These are phyloP conservation scores for Trichosanthes cucumerina DNA, from an alignment of 306 rosid species.

Conservation along the genomic window DNA sequence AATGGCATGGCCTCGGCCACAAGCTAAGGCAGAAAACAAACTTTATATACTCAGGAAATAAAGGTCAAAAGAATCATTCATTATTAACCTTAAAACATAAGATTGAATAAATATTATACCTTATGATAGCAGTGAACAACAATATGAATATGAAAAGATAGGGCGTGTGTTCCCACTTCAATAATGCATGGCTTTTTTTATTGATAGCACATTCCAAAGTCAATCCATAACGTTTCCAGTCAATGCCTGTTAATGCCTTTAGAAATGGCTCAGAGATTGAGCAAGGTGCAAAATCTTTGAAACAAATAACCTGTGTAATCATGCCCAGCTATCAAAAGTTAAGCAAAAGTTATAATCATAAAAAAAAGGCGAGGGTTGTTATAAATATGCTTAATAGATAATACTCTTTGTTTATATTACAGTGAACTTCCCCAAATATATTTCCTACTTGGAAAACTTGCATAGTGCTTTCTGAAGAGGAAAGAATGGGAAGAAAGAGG, in stretches of 20 bases:
- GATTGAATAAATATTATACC: conserved; percentile 39
- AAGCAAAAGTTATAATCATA: conserved; percentile 3
- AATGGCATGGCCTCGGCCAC: conserved; percentile 26
- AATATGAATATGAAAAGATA: conserved; percentile 49
- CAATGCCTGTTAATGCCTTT: conserved; percentile 55
- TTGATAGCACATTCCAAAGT: conserved; percentile 32
- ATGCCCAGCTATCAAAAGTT: conserved; percentile 12
- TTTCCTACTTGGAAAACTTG: not conserved
- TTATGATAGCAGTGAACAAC: conserved; percentile 57
- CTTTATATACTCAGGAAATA: not conserved
- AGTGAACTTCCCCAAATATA: not conserved
- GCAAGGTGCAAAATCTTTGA: conserved; percentile 57
- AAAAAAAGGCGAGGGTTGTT: not conserved
- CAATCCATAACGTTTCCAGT: conserved; percentile 80
- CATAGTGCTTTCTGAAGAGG: not conserved
- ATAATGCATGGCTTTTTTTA: conserved; percentile 38
- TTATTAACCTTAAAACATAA: not conserved
- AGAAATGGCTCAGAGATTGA: conserved; percentile 37
- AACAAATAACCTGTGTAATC: conserved; percentile 52
- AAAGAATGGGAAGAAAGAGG: conserved; percentile 10
- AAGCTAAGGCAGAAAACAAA: conserved; percentile 41
- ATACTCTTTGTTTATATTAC: no score
- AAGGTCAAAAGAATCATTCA: not conserved
- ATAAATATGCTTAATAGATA: not conserved
- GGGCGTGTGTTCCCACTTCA: conserved; percentile 67